Evolutionary conservation across 2,329 filamentous ascomycete genomes (phyloP).

Genomic region (Sporothrix phasma): DNA sequence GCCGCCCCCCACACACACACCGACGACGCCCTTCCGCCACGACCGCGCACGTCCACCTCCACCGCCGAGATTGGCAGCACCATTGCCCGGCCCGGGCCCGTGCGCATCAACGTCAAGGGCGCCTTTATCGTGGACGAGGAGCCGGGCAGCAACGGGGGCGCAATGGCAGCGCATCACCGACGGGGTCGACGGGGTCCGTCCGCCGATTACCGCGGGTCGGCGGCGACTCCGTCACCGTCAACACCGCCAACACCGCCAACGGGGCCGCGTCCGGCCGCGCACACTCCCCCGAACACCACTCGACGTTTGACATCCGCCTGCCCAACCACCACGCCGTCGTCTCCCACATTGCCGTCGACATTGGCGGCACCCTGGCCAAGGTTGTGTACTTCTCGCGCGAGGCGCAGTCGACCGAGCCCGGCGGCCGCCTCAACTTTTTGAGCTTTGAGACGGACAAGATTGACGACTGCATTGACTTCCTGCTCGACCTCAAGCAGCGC

Average conservation of each 20-base stretch:
- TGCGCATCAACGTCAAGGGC: conserved; percentile 92
- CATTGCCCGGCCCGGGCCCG: conserved; percentile 55
- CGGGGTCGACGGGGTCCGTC: conserved; percentile 17
- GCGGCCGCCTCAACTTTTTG: conserved; percentile 86
- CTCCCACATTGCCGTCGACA: conserved; percentile 95
- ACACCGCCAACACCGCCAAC: background rate
- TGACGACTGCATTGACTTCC: conserved; percentile 86
- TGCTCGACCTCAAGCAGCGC: conserved; percentile 74
- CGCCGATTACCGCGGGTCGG: background rate
- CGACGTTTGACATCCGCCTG: conserved; percentile 88
- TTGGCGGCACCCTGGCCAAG: conserved; percentile 91
- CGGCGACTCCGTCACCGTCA: conserved; percentile 21
- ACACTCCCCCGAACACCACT: conserved; percentile 38
- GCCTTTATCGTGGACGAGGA: conserved; percentile 93
- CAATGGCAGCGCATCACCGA: background rate
- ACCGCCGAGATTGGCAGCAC: conserved; percentile 51
- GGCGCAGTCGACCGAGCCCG: conserved; percentile 64
- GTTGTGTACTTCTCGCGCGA: conserved; percentile 96
- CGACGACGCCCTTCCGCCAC: background rate
- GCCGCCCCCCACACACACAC: background rate
- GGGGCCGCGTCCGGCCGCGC: conserved; percentile 6
- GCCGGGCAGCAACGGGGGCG: conserved; percentile 37
- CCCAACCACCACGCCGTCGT: conserved; percentile 93
- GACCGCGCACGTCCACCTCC: conserved; percentile 35
- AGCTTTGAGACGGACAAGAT: conserved; percentile 95